Evolutionary conservation across 2,329 filamentous ascomycete species (phyloP), one percentile per base, ranked within the genome.

Genomic region (Botrytis aclada): DNA sequence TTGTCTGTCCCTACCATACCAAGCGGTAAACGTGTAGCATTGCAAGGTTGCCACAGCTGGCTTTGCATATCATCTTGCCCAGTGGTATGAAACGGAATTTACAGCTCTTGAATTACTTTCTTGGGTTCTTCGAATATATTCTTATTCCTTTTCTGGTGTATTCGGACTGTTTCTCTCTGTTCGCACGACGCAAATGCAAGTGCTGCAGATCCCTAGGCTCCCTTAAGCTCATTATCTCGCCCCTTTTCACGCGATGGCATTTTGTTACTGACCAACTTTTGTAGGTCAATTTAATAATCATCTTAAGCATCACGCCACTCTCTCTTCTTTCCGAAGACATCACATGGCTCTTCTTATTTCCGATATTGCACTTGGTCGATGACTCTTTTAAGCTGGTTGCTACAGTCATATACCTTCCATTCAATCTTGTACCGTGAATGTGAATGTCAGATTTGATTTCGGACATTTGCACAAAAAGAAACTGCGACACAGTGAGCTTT

Each of bases 191-290:
- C 16, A 20, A 54, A 56, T 62, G 47, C 65, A 67, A 67, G 65
- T 41, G 65, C 34, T 56, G 34, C n/a, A 56, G 34, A 67, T 32
- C 34, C 22, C 18, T 9, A 18, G 18, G 4, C n/a, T 41, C 34
- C 14, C n/a, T 41, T 67, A 56, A 34, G 47, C 47, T 51, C 47
- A 54, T 67, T 29, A n/a, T 37, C 29, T 41, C 12, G 16, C 47
- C 65, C 65, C 34, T 67, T 66, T 37, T 32, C 65, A 56, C 47
- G 65, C 47, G 65, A 56, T 66, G 5, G 25, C n/a, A 54, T 41
- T 56, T 5, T 41, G 18, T 67, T 39, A 54, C 34, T 56, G 25
- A 67, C 34, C 34, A 18, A 65, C 29, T 10, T 16, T 56, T 20
- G 29, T 67, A 67, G 65, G 7, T 25, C 29, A 41, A 56, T 29